These are phyloP conservation scores for Tolypocladium amazonense DNA, from an alignment of 2,329 filamentous ascomycete genomes.

Conservation along the genomic window DNA sequence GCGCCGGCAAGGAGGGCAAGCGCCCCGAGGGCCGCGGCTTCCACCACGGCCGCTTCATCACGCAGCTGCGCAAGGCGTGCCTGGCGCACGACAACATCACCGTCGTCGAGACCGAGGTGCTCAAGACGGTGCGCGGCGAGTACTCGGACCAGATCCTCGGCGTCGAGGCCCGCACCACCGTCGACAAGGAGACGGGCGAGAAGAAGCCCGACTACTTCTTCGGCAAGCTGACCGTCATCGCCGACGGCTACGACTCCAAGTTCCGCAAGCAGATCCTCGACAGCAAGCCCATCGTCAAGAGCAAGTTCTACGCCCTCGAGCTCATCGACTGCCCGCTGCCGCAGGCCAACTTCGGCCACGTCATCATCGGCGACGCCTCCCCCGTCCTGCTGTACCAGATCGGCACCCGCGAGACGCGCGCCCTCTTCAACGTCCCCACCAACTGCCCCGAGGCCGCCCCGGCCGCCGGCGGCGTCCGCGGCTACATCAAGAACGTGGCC, in stretches of 20 bases:
- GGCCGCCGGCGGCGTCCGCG: conserved; percentile 71
- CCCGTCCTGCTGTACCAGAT: conserved; percentile 95
- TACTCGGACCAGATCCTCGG: conserved; percentile 66
- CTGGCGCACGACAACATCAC: conserved; percentile 71
- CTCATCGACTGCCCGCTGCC: conserved; percentile 80
- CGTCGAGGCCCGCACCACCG: conserved; percentile 59
- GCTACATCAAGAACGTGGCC: conserved; percentile 70
- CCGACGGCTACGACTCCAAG: conserved; percentile 86
- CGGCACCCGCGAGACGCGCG: conserved; percentile 84
- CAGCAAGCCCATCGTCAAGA: conserved; percentile 58
- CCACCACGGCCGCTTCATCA: conserved; percentile 91
- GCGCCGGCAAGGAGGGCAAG: conserved; percentile 22
- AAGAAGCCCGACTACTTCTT: conserved; percentile 71
- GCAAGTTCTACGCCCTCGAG: conserved; percentile 90
- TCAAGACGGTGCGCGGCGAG: conserved; percentile 60
- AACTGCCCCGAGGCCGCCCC: conserved; percentile 63
- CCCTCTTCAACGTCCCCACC: conserved; percentile 77
- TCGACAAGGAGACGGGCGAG: conserved; percentile 39
- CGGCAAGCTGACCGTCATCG: conserved; percentile 75
- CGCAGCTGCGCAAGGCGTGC: conserved; percentile 67
- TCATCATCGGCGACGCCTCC: conserved; percentile 65
- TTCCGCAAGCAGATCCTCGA: conserved; percentile 74
- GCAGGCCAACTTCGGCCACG: conserved; percentile 67
- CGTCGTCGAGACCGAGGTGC: conserved; percentile 81
- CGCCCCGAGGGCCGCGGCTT: conserved; percentile 65